These are phyloP conservation scores for Cymbidium sinense DNA, from an alignment of 106 monocot species.

Conservation along the genomic window DNA sequence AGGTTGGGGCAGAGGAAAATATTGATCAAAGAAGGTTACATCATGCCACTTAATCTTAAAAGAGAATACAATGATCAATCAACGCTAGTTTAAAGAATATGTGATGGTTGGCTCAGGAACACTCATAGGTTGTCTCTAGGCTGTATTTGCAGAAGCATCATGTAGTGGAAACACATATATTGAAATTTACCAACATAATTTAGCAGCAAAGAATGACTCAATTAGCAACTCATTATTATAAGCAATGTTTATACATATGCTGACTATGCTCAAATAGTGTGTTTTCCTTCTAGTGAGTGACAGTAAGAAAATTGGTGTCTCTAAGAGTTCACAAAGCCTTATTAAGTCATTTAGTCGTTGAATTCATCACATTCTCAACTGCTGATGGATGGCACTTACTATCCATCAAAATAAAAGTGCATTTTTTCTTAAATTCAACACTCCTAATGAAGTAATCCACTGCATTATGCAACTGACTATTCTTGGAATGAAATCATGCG, in stretches of 20 bases:
- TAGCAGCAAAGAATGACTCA: neutral
- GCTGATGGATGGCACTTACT: neutral
- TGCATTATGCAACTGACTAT: neutral
- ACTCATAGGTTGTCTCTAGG: neutral
- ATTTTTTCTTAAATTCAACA: neutral
- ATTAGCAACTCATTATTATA: neutral
- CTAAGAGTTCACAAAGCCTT: neutral
- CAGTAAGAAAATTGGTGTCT: neutral
- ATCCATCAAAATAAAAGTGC: neutral
- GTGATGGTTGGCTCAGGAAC: neutral
- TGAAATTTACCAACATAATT: neutral
- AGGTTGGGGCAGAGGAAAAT: too few relatives aligned
- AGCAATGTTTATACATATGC: neutral
- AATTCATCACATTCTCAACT: neutral
- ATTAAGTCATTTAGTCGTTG: neutral
- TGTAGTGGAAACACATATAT: too few relatives aligned
- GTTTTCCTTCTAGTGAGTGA: neutral
- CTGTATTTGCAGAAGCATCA: too few relatives aligned
- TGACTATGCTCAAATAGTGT: neutral
- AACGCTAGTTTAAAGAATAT: neutral
- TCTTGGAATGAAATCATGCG: neutral
- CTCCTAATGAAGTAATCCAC: neutral
- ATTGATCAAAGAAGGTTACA: too few relatives aligned
- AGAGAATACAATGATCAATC: too few relatives aligned
- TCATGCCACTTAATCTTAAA: too few relatives aligned